Evolutionary conservation across 169 alveolate genomes (phyloP).

Genomic region (Miamiensis avidus): DNA sequence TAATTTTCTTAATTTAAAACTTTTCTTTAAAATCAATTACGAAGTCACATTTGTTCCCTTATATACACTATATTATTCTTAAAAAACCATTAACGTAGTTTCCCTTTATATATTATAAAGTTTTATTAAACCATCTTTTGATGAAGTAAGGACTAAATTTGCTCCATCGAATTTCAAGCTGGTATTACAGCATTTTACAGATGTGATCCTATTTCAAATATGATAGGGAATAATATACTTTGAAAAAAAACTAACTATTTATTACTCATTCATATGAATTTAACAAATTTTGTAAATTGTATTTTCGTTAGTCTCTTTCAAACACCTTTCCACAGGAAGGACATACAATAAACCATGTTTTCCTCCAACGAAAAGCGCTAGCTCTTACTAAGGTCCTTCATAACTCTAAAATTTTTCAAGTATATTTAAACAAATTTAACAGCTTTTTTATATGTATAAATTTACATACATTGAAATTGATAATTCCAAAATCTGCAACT

Average conservation of each 20-base stretch:
- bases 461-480: not conserved
- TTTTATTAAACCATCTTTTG: not conserved
- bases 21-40: no score
- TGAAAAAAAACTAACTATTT: no score
- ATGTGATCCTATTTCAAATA: not conserved
- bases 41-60: no score
- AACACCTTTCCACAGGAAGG: not conserved
- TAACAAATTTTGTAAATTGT: not conserved
- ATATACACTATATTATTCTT: no score
- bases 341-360: not conserved
- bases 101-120: not conserved
- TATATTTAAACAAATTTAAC: no score
- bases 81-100: not conserved
- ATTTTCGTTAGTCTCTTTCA: not conserved
- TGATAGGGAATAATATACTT: no score
- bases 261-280: not conserved
- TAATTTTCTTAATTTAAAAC: no score
- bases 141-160: not conserved
- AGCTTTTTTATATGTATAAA: no score
- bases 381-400: not conserved
- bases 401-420: not conserved
- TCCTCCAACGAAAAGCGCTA: not conserved
- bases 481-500: not conserved
- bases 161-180: not conserved
- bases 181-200: no score